Evolutionary conservation across 2,329 filamentous ascomycete species (phyloP), one percentile per base, ranked within the genome.

Genomic region (Zalaria sp.): DNA sequence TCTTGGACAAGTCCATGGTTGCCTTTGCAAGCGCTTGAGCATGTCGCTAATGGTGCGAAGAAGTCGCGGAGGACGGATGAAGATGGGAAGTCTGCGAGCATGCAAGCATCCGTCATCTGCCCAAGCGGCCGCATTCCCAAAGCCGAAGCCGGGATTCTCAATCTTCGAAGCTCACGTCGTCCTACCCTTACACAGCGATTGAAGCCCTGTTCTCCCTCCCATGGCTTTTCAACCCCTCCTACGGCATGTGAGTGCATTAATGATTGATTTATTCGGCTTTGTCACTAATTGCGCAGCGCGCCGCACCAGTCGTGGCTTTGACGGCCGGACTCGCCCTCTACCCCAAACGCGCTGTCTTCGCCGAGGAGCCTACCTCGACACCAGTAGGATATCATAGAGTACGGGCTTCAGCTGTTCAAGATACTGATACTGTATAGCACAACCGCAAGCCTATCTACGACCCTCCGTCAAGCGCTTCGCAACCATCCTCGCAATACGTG

Each of bases 361-460:
- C 72, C 49, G 72, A 76, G 51, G 62, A 59, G 43, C 60, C 53
- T n/a, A 34, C 46, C 18, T 18, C 18, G 18, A 18, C 27, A 36
- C 49, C 29, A 32, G 29, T 32, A 32, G 18, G 18, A 18, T 18
- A 18, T 18, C 18, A 18, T 18, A 18, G 18, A 18, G 18, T 18
- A 18, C 18, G 18, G 18, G 18, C 18, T 18, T 18, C 18, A 18
- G 18, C 18, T 18, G 18, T 18, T 18, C 18, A 18, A 18, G 18
- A 18, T 18, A 18, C 18, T 18, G 18, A 18, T 18, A 18, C 52
- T 38, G 3, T 32, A 34, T 39, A 58, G 57, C 57, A 56, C 47
- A 34, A 49, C 52, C 66, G 66, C 50, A 68, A 69, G 53, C 81
- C 85, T 49, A 91, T 93, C 65, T 93, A 93, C 72, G 83, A 89